Evolutionary conservation across 179 eudicot genomes (phyloP), one percentile per base, ranked within the genome.

Genomic region (Nepenthes alata): DNA sequence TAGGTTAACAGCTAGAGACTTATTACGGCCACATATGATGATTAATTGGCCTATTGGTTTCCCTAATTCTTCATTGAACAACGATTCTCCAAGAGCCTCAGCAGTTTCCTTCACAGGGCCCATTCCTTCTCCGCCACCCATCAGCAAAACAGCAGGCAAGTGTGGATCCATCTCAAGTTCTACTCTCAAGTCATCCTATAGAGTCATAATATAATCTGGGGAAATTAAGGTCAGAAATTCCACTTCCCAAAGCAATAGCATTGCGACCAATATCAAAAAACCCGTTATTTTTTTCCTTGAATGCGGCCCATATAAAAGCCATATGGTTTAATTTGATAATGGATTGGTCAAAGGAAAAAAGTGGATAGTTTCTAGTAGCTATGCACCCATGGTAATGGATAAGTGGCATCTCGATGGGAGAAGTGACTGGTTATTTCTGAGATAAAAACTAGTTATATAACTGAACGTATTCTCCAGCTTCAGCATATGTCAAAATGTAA

Each of bases 81-180:
- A 71, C 25, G 87, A 68, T 56, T 87, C 84, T 63, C 73, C 85
- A 55, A 89, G 88, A 56, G 95, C 97, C 75, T 70, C 60, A 5
- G 97, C 97, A 16, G 97, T 89, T 69, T 87, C 74, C 77, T 85
- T 71, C n/a, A 89, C 95, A 6, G 97, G 97, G 0, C 97, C 97
- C 97, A 89, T 89, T 60, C 97, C 97, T 77, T 89, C 97, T n/a
- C 95, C 97, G 7, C 97, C 97, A 36, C 95, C 97, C 97, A 89
- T 87, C 58, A 89, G 74, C 73, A 89, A 67, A 55, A 89, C 95
- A 0, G 95, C 86, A 3, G 97, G 97, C 70, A 91, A 71, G 14
- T 78, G 16, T 6, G 73, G 83, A 66, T 91, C 91, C 87, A 91
- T 79, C 62, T 84, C 86, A 2, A 91, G 94, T 61, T 88, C 96